Conservation (phyloP, 768 basidiomycete species). For the Serendipita sp. region DNA sequence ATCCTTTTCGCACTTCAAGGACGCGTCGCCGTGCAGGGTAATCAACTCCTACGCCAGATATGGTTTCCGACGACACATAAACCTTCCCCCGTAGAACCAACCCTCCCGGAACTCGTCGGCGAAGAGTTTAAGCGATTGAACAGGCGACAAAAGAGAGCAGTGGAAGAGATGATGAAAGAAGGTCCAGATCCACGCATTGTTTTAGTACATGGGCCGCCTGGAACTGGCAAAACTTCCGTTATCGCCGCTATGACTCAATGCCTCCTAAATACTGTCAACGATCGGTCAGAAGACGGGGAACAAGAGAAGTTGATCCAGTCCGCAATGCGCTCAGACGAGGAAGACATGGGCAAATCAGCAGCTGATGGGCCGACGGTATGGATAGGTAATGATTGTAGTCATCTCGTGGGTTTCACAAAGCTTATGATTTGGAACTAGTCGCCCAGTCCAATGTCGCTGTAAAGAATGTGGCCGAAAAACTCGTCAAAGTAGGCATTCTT, state of each 20-base stretch:
- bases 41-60: constrained; percentile 22
- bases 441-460: constrained; percentile 81
- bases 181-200: constrained; percentile 9
- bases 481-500: constrained; percentile 29
- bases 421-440: no score
- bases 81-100: not conserved
- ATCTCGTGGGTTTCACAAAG: no score
- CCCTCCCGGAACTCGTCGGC: not conserved
- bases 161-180: constrained; percentile 1
- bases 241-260: constrained; percentile 34
- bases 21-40: constrained; percentile 17
- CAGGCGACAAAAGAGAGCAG: constrained; percentile 3
- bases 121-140: not conserved
- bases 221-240: constrained; percentile 53
- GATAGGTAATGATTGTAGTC: no score
- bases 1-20: constrained; percentile 25
- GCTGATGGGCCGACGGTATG: constrained; percentile 29
- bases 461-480: constrained; percentile 76
- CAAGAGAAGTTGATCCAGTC: not conserved
- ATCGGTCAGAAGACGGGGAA: constrained; percentile 15
- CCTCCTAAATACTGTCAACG: constrained; percentile 23
- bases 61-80: constrained; percentile 6
- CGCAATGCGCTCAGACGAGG: not conserved
- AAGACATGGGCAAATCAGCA: not conserved
- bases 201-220: constrained; percentile 11